Evolutionary conservation across 2,329 filamentous ascomycete species (phyloP).

Genomic region (Aspergillus sergii): DNA sequence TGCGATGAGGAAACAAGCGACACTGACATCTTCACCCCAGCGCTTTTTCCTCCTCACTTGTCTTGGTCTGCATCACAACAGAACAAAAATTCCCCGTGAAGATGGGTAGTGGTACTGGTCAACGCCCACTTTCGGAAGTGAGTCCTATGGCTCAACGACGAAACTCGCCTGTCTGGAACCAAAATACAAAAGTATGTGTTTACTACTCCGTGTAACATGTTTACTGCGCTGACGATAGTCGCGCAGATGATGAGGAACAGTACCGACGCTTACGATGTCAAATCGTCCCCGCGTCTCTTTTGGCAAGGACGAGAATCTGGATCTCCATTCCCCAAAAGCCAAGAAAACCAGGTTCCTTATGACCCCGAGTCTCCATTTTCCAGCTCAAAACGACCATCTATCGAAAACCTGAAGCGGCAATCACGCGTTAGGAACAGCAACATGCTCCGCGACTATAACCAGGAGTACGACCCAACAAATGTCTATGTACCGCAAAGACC

Average conservation of each 20-base stretch:
- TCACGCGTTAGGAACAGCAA: conserved; percentile 98
- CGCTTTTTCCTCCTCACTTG: conserved; percentile 9
- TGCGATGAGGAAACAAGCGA: conserved; percentile 15
- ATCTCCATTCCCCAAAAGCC: conserved; percentile 64
- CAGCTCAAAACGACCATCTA: conserved; percentile 80
- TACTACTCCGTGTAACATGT: neutral
- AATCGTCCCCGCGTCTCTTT: conserved; percentile 79
- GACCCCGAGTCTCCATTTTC: conserved; percentile 67
- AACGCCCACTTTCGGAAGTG: conserved; percentile 84
- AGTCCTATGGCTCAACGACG: conserved; percentile 81
- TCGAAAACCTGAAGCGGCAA: conserved; percentile 92
- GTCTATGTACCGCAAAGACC: conserved; percentile 80
- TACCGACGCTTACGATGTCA: conserved; percentile 68
- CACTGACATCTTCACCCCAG: conserved; percentile 19
- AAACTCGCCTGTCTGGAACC: conserved; percentile 91
- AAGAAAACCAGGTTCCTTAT: conserved; percentile 68
- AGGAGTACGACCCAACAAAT: conserved; percentile 85
- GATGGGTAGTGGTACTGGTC: conserved; percentile 59
- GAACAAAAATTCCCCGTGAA: conserved; percentile 60
- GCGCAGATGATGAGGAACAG: conserved; percentile 70
- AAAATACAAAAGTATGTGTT: conserved; percentile 66
- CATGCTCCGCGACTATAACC: conserved; percentile 90
- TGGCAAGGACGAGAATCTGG: conserved; percentile 78
- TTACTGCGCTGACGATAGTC: conserved; percentile 24
- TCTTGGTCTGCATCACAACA: conserved; percentile 2